phyloP scores from a whole-genome alignment of 441 rosid genomes.

The Populus trichocarpa region DNA sequence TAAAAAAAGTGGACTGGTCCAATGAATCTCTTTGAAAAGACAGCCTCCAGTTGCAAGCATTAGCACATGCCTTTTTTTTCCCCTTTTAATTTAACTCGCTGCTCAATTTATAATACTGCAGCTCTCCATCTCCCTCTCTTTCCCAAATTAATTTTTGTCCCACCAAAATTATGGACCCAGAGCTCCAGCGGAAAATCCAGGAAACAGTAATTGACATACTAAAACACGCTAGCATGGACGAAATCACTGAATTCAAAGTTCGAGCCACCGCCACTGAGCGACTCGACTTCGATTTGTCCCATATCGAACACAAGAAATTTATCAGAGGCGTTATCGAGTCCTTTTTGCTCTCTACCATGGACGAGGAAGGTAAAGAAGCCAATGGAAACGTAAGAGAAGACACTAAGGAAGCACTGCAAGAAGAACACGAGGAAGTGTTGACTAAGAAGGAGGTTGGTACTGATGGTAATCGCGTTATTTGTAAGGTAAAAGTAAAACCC shows the following conservation, averaged over 20 bases:
- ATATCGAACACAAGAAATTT: slow-evolving; percentile 33
- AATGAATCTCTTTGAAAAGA: too few relatives aligned
- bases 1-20: too few relatives aligned
- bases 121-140: not conserved
- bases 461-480: slow-evolving; percentile 45
- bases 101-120: not conserved
- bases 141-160: not conserved
- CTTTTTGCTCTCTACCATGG: slow-evolving; percentile 45
- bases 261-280: slow-evolving; percentile 48
- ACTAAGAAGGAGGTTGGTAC: slow-evolving; percentile 19
- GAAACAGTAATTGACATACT: slow-evolving; percentile 53
- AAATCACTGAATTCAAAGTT: slow-evolving; percentile 72
- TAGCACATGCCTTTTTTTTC: not conserved
- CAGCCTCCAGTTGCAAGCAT: too few relatives aligned
- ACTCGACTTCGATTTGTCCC: slow-evolving; percentile 56
- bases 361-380: slow-evolving; percentile 15
- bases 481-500: slow-evolving; percentile 48
- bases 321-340: slow-evolving; percentile 64
- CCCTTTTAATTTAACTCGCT: not conserved
- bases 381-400: slow-evolving; percentile 10
- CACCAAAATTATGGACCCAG: slow-evolving; percentile 31
- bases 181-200: slow-evolving; percentile 39
- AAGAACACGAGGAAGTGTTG: slow-evolving; percentile 7
- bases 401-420: slow-evolving; percentile 14
- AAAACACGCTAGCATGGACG: slow-evolving; percentile 49